These are phyloP conservation scores for Leccinum aurantiacum DNA, from an alignment of 768 basidiomycete species.

Conservation along the genomic window DNA sequence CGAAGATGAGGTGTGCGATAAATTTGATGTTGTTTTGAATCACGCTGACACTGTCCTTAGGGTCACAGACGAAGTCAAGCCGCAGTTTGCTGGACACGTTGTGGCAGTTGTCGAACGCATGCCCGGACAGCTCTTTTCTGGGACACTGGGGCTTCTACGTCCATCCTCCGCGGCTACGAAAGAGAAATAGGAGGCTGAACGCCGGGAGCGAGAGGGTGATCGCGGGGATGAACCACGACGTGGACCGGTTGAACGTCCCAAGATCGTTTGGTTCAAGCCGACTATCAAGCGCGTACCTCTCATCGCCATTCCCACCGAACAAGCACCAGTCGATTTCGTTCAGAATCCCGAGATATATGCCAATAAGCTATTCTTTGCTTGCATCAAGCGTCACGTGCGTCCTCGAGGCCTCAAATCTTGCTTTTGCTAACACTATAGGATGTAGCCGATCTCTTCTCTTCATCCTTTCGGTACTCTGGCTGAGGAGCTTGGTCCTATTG, in stretches of 20 bases:
- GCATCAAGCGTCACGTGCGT: constrained; percentile 95
- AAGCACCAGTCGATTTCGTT: constrained; percentile 94
- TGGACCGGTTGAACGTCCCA: constrained; percentile 82
- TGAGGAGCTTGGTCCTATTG: constrained; percentile 96
- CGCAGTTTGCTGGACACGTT: constrained; percentile 97
- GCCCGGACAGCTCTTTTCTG: constrained; percentile 98
- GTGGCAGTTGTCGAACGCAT: constrained; percentile 99
- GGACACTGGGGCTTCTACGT: constrained; percentile 90
- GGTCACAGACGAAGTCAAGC: constrained; percentile 97
- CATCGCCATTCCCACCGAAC: constrained; percentile 98
- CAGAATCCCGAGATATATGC: constrained; percentile 91
- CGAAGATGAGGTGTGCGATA: constrained; percentile 89
- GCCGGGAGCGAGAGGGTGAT: constrained; percentile 95
- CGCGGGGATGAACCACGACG: constrained; percentile 81
- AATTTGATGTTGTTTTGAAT: neutral
- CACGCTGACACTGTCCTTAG: constrained; percentile 38
- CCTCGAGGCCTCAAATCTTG: constrained; percentile 8
- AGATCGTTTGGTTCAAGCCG: constrained; percentile 99
- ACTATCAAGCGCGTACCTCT: constrained; percentile 98
- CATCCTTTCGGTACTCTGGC: constrained; percentile 99
- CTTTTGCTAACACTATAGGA: constrained; percentile 20
- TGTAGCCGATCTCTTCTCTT: constrained; percentile 87
- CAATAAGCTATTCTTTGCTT: constrained; percentile 92
- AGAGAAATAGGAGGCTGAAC: constrained; percentile 97
- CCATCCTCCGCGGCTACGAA: constrained; percentile 97